Conservation (phyloP, 75 land plant species). For the Selaginella tamariscina region DNA sequence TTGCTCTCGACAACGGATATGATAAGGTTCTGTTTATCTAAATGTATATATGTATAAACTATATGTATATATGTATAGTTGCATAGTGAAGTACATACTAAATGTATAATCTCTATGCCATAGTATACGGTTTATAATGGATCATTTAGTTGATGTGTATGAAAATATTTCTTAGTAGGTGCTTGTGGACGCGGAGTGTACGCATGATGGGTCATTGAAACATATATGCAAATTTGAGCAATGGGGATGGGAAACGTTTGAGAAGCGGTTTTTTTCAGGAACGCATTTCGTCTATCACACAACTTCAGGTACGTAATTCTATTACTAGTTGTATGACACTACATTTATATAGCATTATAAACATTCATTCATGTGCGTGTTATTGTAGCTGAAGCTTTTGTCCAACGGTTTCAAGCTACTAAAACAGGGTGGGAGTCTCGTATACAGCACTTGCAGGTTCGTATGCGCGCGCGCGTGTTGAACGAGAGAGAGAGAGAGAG, state of each 20-base stretch:
- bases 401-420: slow-evolving; percentile 76
- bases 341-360: not conserved
- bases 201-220: slow-evolving; percentile 94
- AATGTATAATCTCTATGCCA: no score
- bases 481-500: no score
- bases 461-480: not conserved
- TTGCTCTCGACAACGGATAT: slow-evolving; percentile 46
- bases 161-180: slow-evolving; percentile 34
- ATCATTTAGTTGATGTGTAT: not conserved
- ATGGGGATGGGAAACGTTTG: slow-evolving; percentile 93
- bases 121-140: not conserved
- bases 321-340: not conserved
- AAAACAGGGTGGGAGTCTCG: slow-evolving; percentile 67
- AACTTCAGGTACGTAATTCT: slow-evolving; percentile 49
- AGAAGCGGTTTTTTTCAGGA: slow-evolving; percentile 67
- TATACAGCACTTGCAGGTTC: slow-evolving; percentile 97
- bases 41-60: no score
- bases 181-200: slow-evolving; percentile 96
- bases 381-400: slow-evolving; percentile 61
- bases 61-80: no score
- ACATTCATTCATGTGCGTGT: not conserved
- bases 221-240: slow-evolving; percentile 84
- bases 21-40: no score
- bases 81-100: no score
- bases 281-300: slow-evolving; percentile 51